A percentile compares a stretch with the other conserved stretches of the same genome.
These are phyloP conservation scores for Cordyceps farinosa DNA, from an alignment of 2,329 filamentous ascomycete species.

Conservation along the genomic window DNA sequence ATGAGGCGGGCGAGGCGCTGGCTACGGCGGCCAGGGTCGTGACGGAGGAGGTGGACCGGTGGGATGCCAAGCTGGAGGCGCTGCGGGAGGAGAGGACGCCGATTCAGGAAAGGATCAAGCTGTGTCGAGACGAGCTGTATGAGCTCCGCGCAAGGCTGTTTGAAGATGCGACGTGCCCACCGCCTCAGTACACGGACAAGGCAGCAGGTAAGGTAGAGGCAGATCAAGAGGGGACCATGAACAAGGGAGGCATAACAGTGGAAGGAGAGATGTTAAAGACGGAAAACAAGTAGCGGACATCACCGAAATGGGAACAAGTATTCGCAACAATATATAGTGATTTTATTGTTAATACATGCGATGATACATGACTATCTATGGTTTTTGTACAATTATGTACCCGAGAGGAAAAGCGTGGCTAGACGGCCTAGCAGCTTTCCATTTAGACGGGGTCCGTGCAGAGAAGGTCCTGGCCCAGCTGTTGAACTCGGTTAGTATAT, in stretches of 20 bases:
- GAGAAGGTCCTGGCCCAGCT: neutral
- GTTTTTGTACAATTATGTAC: neutral
- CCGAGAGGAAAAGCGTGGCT: neutral
- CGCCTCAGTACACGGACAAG: neutral
- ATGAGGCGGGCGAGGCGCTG: constrained; percentile 2
- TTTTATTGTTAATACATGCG: neutral
- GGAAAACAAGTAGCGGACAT: neutral
- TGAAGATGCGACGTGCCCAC: neutral
- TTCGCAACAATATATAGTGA: neutral
- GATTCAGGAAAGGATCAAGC: neutral
- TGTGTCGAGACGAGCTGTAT: neutral
- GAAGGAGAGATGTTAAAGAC: no score
- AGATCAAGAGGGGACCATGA: neutral
- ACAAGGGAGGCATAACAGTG: no score
- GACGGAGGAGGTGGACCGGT: neutral
- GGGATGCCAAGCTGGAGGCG: neutral
- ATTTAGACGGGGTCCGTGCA: constrained; percentile 2
- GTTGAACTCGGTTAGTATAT: neutral
- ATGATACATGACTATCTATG: neutral
- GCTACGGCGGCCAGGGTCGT: neutral
- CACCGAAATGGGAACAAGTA: neutral
- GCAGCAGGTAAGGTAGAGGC: neutral
- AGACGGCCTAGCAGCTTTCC: neutral
- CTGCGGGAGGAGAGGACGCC: neutral
- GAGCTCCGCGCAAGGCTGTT: neutral